Percentiles rank a stretch among this genome's conserved stretches.
phyloP scores from a whole-genome alignment of 2,329 filamentous ascomycete genomes.

The Thielaviopsis euricoi region DNA sequence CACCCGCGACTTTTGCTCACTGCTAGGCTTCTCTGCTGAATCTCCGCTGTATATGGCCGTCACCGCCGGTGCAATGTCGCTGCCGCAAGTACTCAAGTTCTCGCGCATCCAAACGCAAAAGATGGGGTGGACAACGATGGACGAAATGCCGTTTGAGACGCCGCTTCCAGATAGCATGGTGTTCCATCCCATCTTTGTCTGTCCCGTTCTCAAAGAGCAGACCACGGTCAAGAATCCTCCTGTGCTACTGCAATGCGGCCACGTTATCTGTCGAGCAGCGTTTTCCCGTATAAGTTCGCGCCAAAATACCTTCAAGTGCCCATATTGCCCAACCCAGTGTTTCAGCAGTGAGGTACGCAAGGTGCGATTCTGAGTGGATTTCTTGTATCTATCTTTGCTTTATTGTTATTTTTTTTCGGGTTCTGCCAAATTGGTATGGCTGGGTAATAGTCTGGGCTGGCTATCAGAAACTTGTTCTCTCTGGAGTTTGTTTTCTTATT shows the following conservation, averaged over 20 bases:
- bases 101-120: slow-evolving; percentile 76
- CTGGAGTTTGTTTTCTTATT: neutral
- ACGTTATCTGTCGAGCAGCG: slow-evolving; percentile 79
- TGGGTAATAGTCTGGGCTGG: neutral
- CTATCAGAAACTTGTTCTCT: neutral
- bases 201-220: slow-evolving; percentile 92
- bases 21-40: slow-evolving; percentile 77
- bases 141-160: slow-evolving; percentile 72
- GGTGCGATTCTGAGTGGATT: slow-evolving; percentile 40
- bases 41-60: slow-evolving; percentile 86
- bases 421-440: neutral
- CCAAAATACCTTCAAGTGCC: slow-evolving; percentile 66
- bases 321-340: slow-evolving; percentile 83
- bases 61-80: slow-evolving; percentile 79
- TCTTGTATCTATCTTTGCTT: neutral
- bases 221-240: slow-evolving; percentile 84
- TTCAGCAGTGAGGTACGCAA: slow-evolving; percentile 58
- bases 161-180: slow-evolving; percentile 42
- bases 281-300: slow-evolving; percentile 67
- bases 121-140: slow-evolving; percentile 85
- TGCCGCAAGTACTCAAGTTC: slow-evolving; percentile 79
- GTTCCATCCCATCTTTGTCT: slow-evolving; percentile 96
- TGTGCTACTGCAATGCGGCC: slow-evolving; percentile 92
- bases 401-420: neutral
- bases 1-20: slow-evolving; percentile 82